Conservation (phyloP, 805 yeast genomes). For the Hanseniaspora mollemarum region DNA sequence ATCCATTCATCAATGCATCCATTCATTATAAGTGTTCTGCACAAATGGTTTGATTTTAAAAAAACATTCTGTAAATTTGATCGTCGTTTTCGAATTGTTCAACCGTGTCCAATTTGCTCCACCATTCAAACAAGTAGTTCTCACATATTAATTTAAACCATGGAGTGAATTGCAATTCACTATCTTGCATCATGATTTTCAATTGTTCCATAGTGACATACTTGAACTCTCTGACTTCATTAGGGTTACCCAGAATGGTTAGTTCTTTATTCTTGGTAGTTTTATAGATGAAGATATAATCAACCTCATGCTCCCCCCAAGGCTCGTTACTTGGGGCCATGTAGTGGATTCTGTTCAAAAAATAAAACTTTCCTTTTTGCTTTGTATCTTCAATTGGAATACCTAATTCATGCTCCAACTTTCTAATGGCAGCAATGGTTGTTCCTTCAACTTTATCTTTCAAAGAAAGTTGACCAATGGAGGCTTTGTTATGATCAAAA, state of each 20-base stretch:
- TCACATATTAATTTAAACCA: constrained; percentile 97
- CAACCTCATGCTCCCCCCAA: constrained; percentile 98
- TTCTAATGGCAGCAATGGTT: constrained; percentile 80
- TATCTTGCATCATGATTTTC: constrained; percentile 63
- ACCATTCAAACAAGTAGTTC: constrained; percentile 83
- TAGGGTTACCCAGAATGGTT: constrained; percentile 47
- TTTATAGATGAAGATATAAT: constrained; percentile 73
- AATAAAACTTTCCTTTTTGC: constrained; percentile 60
- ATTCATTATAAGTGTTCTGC: too few relatives aligned
- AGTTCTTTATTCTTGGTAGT: constrained; percentile 40
- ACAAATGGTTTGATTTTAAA: background rate
- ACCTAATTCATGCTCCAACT: constrained; percentile 87
- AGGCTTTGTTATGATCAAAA: constrained; percentile 19
- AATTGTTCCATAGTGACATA: constrained; percentile 64
- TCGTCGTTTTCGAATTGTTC: constrained; percentile 37
- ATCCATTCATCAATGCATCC: too few relatives aligned
- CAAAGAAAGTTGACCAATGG: constrained; percentile 30
- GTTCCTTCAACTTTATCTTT: constrained; percentile 62
- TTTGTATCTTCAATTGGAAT: constrained; percentile 45
- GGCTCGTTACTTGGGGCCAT: constrained; percentile 69
- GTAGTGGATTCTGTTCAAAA: constrained; percentile 88
- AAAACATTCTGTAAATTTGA: constrained; percentile 30
- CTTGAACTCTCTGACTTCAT: constrained; percentile 72
- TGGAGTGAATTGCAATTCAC: constrained; percentile 71
- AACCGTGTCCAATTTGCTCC: constrained; percentile 61